These are phyloP conservation scores for Colletotrichum limetticola DNA, from an alignment of 2,329 filamentous ascomycete genomes.

Conservation along the genomic window DNA sequence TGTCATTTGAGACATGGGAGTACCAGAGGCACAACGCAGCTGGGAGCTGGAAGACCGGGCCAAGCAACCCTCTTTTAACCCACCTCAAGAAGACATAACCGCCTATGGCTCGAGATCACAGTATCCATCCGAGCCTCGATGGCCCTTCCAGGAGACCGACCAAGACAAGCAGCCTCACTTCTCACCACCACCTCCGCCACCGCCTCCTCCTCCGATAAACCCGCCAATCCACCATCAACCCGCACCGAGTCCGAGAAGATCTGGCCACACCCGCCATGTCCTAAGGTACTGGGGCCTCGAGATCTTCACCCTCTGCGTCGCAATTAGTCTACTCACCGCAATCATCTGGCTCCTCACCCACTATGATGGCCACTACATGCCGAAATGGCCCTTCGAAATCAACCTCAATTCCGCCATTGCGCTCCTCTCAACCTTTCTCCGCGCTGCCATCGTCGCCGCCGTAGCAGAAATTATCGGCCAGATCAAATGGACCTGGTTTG, in stretches of 20 bases:
- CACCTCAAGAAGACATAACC: neutral
- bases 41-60: constrained; percentile 22
- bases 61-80: neutral
- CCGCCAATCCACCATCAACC: neutral
- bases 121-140: neutral
- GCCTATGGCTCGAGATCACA: neutral
- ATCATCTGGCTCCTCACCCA: constrained; percentile 21
- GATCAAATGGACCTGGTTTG: constrained; percentile 46
- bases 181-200: neutral
- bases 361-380: constrained; percentile 31
- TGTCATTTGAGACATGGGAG: neutral
- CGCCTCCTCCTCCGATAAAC: too few species aligned
- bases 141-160: constrained; percentile 5
- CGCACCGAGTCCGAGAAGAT: neutral
- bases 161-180: neutral
- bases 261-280: neutral
- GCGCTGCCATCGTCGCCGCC: constrained; percentile 41
- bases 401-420: constrained; percentile 39
- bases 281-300: constrained; percentile 25
- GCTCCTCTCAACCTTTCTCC: constrained; percentile 32
- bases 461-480: constrained; percentile 45
- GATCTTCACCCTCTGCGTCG: constrained; percentile 9
- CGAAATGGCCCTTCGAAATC: constrained; percentile 39
- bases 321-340: constrained; percentile 12
- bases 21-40: neutral